Evolutionary conservation across 2,329 filamentous ascomycete species (phyloP).

Genomic region (Pseudocercospora ulei): DNA sequence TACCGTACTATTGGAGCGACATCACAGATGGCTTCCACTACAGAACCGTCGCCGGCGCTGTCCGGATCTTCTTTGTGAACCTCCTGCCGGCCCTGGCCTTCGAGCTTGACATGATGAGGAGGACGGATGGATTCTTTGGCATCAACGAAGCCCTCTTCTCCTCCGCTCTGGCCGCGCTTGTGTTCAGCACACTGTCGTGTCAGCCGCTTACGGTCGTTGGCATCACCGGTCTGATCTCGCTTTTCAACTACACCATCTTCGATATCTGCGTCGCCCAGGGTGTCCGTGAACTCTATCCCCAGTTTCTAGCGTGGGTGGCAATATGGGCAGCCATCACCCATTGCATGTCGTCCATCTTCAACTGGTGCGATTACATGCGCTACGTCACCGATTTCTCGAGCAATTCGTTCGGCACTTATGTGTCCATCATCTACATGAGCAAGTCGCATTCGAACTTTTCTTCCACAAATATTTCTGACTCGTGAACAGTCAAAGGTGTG

Average conservation of each 20-base stretch:
- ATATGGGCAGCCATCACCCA: constrained; percentile 52
- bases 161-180: constrained; percentile 47
- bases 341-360: constrained; percentile 47
- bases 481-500: constrained; percentile 44
- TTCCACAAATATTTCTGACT: constrained; percentile 7
- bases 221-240: constrained; percentile 47
- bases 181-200: constrained; percentile 46
- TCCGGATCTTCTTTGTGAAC: constrained; percentile 53
- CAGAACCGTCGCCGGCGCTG: constrained; percentile 46
- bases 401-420: constrained; percentile 47
- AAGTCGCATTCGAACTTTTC: constrained; percentile 7
- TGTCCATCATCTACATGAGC: constrained; percentile 49
- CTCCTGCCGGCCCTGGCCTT: constrained; percentile 52
- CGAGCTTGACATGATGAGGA: constrained; percentile 49
- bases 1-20: constrained; percentile 50
- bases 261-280: constrained; percentile 47
- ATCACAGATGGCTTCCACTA: constrained; percentile 49
- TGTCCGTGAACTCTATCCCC: constrained; percentile 42
- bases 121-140: constrained; percentile 47
- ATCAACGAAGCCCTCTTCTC: constrained; percentile 50
- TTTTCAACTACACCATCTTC: constrained; percentile 53
- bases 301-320: constrained; percentile 49
- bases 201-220: constrained; percentile 51
- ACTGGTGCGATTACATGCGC: constrained; percentile 50
- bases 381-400: constrained; percentile 51